Conservation (phyloP, 192 early-diverging fungal genomes). For the Coemansia sp. region DNA sequence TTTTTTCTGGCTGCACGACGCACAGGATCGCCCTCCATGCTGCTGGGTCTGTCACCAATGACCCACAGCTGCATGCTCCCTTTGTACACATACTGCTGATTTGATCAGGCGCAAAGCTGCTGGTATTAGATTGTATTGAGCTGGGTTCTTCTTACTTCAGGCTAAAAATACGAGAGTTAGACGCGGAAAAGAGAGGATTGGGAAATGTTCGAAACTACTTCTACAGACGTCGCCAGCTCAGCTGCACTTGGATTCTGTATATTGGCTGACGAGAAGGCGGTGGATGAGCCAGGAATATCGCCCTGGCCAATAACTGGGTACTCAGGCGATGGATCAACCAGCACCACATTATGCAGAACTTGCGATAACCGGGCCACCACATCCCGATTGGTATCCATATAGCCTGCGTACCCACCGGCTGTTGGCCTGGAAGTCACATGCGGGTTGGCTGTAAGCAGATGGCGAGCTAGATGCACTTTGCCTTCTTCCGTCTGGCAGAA, state of each 20-base stretch:
- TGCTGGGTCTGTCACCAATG: no score
- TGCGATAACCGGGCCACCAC: slow-evolving; percentile 20
- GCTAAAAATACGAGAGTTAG: no score
- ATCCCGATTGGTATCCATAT: slow-evolving; percentile 33
- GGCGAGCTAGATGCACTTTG: slow-evolving; percentile 35
- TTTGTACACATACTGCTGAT: no score
- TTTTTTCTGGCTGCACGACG: slow-evolving; percentile 1
- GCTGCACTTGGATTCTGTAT: neutral
- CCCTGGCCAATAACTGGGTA: slow-evolving; percentile 3
- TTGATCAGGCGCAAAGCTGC: no score
- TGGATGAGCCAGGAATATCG: slow-evolving; percentile 31
- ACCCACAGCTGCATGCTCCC: no score
- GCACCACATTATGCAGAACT: slow-evolving; percentile 18
- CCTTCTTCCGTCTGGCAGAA: slow-evolving; percentile 51
- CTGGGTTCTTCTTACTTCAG: slow-evolving; percentile 53
- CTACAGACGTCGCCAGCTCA: neutral
- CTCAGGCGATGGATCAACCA: neutral
- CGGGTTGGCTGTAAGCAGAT: slow-evolving; percentile 16
- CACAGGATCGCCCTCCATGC: no score
- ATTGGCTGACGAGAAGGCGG: neutral
- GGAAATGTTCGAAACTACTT: neutral
- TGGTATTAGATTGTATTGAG: no score
- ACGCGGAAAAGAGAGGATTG: neutral
- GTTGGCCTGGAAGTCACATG: neutral
- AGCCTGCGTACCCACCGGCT: slow-evolving; percentile 14